phyloP scores from a whole-genome alignment of 352 stramenopile species.

The Phytophthora nicotianae region DNA sequence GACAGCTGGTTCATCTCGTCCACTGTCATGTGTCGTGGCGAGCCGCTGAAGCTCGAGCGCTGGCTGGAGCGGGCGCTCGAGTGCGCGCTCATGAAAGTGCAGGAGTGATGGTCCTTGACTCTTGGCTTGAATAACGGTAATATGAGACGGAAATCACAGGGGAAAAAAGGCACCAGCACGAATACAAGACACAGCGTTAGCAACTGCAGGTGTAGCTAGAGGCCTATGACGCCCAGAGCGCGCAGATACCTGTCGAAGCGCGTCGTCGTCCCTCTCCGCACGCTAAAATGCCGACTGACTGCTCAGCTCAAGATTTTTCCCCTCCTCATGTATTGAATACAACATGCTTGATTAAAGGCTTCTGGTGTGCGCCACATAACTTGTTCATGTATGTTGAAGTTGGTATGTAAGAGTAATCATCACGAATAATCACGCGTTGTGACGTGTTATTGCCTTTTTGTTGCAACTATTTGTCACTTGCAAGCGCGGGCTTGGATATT shows the following conservation, averaged over 20 bases:
- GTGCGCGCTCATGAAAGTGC: constrained; percentile 23
- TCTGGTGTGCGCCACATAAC: constrained; percentile 4
- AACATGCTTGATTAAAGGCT: constrained; percentile 3
- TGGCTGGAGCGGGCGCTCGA: constrained; percentile 31
- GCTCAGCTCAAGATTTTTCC: constrained; percentile 36
- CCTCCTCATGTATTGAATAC: constrained; percentile 12
- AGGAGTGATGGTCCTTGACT: constrained; percentile 25
- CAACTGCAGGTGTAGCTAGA: neutral
- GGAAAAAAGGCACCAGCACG: constrained; percentile 1
- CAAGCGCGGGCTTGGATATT: constrained; percentile 53
- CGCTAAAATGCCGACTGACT: constrained; percentile 26
- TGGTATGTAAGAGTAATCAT: constrained; percentile 8
- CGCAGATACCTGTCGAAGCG: constrained; percentile 13
- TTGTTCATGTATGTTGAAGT: constrained; percentile 16
- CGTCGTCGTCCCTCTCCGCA: constrained; percentile 14
- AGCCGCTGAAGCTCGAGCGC: constrained; percentile 47
- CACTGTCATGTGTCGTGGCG: constrained; percentile 50
- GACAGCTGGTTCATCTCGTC: constrained; percentile 45
- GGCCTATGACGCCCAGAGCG: neutral
- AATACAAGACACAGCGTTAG: constrained; percentile 15
- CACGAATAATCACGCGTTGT: neutral
- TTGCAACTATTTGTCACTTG: neutral
- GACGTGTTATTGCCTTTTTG: neutral
- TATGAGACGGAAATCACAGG: neutral
- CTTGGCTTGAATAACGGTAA: neutral